A percentile compares a stretch with the other conserved stretches of the same genome.
phyloP scores from a whole-genome alignment of 768 basidiomycete species.

The Russula earlei region DNA sequence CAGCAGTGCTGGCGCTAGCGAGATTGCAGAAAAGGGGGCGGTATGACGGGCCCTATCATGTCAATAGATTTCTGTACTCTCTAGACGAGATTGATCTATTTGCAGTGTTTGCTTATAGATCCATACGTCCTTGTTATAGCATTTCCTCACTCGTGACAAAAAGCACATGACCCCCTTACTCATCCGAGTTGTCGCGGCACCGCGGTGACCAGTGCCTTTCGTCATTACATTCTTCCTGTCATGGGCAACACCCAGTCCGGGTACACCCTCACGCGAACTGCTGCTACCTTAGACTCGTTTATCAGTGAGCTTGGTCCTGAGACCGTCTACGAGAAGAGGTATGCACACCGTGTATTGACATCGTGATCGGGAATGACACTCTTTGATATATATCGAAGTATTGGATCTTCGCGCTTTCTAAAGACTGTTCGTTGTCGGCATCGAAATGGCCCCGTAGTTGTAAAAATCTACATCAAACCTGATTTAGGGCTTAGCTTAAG shows the following conservation, averaged over 20 bases:
- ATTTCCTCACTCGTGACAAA: no score
- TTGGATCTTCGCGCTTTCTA: slow-evolving; percentile 62
- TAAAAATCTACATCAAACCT: slow-evolving; percentile 94
- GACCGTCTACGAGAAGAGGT: slow-evolving; percentile 90
- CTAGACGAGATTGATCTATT: no score
- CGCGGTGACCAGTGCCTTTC: no score
- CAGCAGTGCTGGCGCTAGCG: not conserved
- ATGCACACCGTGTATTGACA: slow-evolving; percentile 19
- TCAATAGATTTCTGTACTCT: not conserved
- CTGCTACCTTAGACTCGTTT: slow-evolving; percentile 81
- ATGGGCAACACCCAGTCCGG: slow-evolving; percentile 80
- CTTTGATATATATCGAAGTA: slow-evolving; percentile 29
- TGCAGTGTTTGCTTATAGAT: no score
- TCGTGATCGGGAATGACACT: not conserved
- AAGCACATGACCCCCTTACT: no score
- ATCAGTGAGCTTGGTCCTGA: slow-evolving; percentile 83
- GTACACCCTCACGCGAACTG: slow-evolving; percentile 59
- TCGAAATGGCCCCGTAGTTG: slow-evolving; percentile 70
- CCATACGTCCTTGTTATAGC: no score
- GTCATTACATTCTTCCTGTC: not conserved
- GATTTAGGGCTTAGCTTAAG: slow-evolving; percentile 76
- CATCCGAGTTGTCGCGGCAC: no score
- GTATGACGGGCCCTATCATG: not conserved
- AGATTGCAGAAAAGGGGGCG: not conserved
- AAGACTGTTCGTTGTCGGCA: slow-evolving; percentile 85